Evolutionary conservation across 345 rosid genomes (phyloP).

Genomic region (Pugionium dolabratum): DNA sequence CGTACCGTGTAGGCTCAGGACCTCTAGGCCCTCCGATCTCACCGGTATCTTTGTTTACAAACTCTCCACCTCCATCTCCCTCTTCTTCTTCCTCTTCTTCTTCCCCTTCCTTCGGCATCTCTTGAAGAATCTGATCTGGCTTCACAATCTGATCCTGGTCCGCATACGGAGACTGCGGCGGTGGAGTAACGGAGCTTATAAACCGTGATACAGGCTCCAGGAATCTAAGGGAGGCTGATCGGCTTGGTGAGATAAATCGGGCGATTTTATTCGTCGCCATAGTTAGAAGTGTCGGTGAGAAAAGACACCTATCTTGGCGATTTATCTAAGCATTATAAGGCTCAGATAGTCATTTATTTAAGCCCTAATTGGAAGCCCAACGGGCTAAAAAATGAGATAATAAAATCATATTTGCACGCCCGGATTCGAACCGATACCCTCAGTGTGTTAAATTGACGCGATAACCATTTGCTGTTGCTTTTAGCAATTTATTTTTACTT

Average conservation of each 20-base stretch:
- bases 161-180: conserved; percentile 18
- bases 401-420: neutral
- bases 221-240: conserved; percentile 26
- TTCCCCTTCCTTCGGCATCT: conserved; percentile 23
- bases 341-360: neutral
- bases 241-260: conserved; percentile 19
- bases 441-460: neutral
- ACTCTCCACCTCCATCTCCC: conserved; percentile 44
- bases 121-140: conserved; percentile 36
- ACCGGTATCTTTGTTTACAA: conserved; percentile 66
- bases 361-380: conserved; percentile 12
- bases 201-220: conserved; percentile 32
- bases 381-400: neutral
- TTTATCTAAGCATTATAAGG: neutral
- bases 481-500: no score
- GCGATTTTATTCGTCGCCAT: conserved; percentile 39
- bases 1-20: conserved; percentile 92
- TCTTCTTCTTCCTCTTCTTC: conserved; percentile 34
- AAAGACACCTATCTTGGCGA: neutral
- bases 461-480: neutral
- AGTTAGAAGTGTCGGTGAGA: conserved; percentile 1
- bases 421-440: neutral
- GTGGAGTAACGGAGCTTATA: conserved; percentile 24
- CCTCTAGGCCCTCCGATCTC: conserved; percentile 88
- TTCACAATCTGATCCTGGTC: conserved; percentile 24